These are phyloP conservation scores for Coniella vitis DNA, from an alignment of 2,329 filamentous ascomycete species.

Conservation along the genomic window DNA sequence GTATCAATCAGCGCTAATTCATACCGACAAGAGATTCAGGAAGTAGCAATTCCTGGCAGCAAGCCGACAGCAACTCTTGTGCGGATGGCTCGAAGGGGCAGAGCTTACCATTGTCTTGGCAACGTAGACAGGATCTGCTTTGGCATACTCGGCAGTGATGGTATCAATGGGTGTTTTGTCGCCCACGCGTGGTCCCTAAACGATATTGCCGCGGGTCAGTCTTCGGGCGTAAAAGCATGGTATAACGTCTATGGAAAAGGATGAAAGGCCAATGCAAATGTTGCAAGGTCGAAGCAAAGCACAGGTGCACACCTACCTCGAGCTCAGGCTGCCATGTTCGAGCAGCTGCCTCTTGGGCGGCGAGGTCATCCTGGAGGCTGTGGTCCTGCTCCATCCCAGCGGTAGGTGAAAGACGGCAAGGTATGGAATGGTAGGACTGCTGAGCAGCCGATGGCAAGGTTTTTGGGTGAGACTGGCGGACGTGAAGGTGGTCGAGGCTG, in stretches of 20 bases:
- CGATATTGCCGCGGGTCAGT: slow-evolving; percentile 12
- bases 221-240: slow-evolving; percentile 19
- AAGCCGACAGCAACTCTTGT: too few species aligned
- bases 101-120: slow-evolving; percentile 75
- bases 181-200: slow-evolving; percentile 75
- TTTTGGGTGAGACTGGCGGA: slow-evolving; percentile 12
- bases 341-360: slow-evolving; percentile 55
- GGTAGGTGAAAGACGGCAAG: slow-evolving; percentile 6
- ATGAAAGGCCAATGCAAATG: not conserved
- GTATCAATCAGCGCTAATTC: not conserved
- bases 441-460: not conserved
- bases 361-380: slow-evolving; percentile 35
- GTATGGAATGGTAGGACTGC: not conserved
- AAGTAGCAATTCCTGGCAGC: slow-evolving; percentile 70
- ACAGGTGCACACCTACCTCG: slow-evolving; percentile 44
- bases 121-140: slow-evolving; percentile 77
- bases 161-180: slow-evolving; percentile 67
- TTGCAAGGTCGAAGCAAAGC: not conserved
- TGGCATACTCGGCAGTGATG: slow-evolving; percentile 80
- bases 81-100: slow-evolving; percentile 4
- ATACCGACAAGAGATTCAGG: slow-evolving; percentile 5
- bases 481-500: slow-evolving; percentile 18
- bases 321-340: slow-evolving; percentile 51
- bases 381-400: slow-evolving; percentile 32
- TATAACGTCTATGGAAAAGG: slow-evolving; percentile 12